Conservation (phyloP, 306 rosid species). For the Lithocarpus polystachyus region DNA sequence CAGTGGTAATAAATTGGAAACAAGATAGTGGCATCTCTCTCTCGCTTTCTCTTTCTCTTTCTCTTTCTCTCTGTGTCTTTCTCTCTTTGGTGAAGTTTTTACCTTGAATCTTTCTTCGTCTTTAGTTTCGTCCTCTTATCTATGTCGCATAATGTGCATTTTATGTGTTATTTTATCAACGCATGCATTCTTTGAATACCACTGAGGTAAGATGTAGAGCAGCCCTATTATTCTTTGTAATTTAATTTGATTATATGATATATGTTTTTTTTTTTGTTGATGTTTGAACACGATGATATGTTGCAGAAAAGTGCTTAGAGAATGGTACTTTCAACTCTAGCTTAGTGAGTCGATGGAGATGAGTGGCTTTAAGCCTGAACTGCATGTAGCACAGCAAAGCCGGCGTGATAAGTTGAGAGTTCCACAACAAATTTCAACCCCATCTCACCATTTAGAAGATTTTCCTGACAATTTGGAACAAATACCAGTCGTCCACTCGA, state of each 20-base stretch:
- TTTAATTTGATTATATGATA: neutral
- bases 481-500: slow-evolving; percentile 25
- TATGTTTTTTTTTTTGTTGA: too few relatives aligned
- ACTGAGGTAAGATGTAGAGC: too few relatives aligned
- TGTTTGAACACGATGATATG: too few relatives aligned
- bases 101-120: neutral
- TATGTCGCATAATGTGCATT: neutral
- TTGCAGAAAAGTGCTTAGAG: too few relatives aligned
- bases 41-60: too few relatives aligned
- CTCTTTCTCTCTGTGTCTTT: neutral
- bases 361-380: slow-evolving; percentile 58
- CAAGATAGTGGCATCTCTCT: too few relatives aligned
- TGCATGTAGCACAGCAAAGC: slow-evolving; percentile 84
- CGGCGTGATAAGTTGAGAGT: slow-evolving; percentile 82
- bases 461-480: slow-evolving; percentile 32
- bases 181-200: neutral
- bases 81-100: neutral
- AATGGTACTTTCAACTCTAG: neutral
- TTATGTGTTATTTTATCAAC: neutral
- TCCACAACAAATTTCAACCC: slow-evolving; percentile 23
- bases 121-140: neutral
- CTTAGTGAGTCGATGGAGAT: slow-evolving; percentile 40
- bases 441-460: slow-evolving; percentile 22
- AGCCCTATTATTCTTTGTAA: neutral
- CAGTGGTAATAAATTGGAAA: neutral